Percentiles rank a stretch among this genome's conserved stretches.
These are phyloP conservation scores for Pisolithus microcarpus DNA, from an alignment of 768 basidiomycete genomes.

Conservation along the genomic window DNA sequence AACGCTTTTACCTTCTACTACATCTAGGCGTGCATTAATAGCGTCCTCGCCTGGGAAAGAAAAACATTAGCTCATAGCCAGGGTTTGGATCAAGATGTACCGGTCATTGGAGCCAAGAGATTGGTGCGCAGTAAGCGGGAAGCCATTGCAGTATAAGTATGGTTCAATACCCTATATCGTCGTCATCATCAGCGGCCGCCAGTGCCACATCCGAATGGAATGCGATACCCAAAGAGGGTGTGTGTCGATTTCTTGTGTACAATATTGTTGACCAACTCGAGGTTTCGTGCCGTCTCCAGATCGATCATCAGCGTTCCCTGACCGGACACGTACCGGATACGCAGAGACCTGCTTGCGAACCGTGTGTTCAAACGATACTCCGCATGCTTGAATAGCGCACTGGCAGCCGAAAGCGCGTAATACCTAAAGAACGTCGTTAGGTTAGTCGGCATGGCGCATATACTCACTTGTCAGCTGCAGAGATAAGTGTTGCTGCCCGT, in stretches of 20 bases:
- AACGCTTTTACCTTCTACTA: constrained; percentile 59
- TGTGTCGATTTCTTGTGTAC: constrained; percentile 57
- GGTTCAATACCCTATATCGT: constrained; percentile 53
- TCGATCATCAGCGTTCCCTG: constrained; percentile 97
- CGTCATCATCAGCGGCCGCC: background rate
- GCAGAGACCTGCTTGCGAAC: constrained; percentile 62
- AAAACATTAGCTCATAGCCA: background rate
- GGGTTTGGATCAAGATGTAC: constrained; percentile 26
- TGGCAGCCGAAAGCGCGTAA: constrained; percentile 79
- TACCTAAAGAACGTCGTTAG: constrained; percentile 45
- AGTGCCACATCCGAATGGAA: background rate
- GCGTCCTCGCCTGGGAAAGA: constrained; percentile 30
- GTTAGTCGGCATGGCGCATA: constrained; percentile 20
- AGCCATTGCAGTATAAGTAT: constrained; percentile 89
- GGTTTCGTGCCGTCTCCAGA: constrained; percentile 76
- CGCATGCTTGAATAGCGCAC: constrained; percentile 82
- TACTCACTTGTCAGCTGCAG: constrained; percentile 71
- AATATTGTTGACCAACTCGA: constrained; percentile 83
- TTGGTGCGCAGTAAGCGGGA: constrained; percentile 71
- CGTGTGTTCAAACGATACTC: constrained; percentile 62
- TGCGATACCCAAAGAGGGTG: constrained; percentile 69
- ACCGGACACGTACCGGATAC: constrained; percentile 68
- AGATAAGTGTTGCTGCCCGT: constrained; percentile 70
- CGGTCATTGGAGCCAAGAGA: constrained; percentile 74
- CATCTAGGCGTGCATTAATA: constrained; percentile 79